phyloP scores from a whole-genome alignment of 371 early-diverging fungal species.

The Entomophthora muscae region DNA sequence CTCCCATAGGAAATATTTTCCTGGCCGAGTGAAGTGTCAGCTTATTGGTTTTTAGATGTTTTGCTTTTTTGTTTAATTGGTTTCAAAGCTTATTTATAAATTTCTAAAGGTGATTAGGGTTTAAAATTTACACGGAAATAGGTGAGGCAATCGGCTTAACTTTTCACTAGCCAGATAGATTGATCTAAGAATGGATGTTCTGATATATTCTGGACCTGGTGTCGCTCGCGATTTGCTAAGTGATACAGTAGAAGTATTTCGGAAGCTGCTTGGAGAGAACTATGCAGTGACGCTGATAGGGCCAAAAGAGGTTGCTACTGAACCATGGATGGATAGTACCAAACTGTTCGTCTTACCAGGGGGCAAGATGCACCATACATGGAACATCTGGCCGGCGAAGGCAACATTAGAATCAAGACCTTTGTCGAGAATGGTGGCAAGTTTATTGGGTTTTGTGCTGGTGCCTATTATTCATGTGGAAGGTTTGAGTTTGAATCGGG shows the following conservation, averaged over 20 bases:
- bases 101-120: too few species aligned
- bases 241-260: too few species aligned
- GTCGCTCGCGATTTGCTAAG: constrained; percentile 43
- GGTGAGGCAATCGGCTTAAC: too few species aligned
- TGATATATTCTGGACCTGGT: constrained; percentile 69
- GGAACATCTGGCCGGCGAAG: constrained; percentile 34
- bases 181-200: constrained; percentile 75
- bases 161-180: too few species aligned
- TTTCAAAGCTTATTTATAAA: too few species aligned
- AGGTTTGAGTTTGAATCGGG: constrained; percentile 63
- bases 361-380: constrained; percentile 69
- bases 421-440: constrained; percentile 71
- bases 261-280: constrained; percentile 41
- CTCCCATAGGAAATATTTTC: too few species aligned
- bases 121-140: too few species aligned
- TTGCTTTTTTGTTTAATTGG: too few species aligned
- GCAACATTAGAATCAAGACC: constrained; percentile 35
- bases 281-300: constrained; percentile 78
- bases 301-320: constrained; percentile 34
- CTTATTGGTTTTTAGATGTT: too few species aligned
- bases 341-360: constrained; percentile 77
- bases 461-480: constrained; percentile 66
- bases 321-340: constrained; percentile 76
- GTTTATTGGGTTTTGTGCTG: constrained; percentile 86
- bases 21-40: too few species aligned